Percentiles rank a stretch among this genome's conserved stretches.
These are phyloP conservation scores for Talaromyces sp. DNA, from an alignment of 2,329 filamentous ascomycete species.

Conservation along the genomic window DNA sequence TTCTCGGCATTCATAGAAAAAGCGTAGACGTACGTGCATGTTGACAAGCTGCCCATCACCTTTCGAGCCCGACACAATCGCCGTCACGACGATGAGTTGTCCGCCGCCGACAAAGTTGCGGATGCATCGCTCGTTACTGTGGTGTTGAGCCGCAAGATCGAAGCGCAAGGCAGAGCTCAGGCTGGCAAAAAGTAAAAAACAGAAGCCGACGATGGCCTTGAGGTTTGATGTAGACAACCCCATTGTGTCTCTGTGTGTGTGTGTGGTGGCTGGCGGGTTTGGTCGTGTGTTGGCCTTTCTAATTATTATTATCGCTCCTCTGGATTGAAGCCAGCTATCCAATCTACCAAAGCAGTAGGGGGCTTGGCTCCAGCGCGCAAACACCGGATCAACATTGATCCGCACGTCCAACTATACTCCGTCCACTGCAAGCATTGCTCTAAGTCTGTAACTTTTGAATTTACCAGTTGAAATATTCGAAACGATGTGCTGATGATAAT, in stretches of 20 bases:
- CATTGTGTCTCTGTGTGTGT: constrained; percentile 17
- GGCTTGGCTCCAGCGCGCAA: constrained; percentile 11
- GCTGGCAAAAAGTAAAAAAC: constrained; percentile 26
- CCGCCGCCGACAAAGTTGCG: constrained; percentile 91
- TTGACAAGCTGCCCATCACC: constrained; percentile 92
- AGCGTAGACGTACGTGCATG: constrained; percentile 66
- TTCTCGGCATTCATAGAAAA: background rate
- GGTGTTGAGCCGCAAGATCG: constrained; percentile 70
- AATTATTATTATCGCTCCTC: too few species aligned
- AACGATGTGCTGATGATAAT: background rate
- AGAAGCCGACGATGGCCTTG: constrained; percentile 25
- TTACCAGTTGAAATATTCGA: background rate
- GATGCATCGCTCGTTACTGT: constrained; percentile 74
- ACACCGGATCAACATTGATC: constrained; percentile 25
- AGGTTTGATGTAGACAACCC: constrained; percentile 20
- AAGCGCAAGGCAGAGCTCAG: constrained; percentile 73
- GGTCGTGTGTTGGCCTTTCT: background rate
- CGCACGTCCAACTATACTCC: constrained; percentile 8
- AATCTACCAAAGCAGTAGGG: constrained; percentile 14
- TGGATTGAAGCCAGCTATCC: constrained; percentile 10
- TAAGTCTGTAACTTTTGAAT: too few species aligned
- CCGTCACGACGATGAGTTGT: constrained; percentile 91
- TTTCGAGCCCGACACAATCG: constrained; percentile 74
- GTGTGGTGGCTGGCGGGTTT: constrained; percentile 9
- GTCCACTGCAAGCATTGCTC: too few species aligned